Conservation (phyloP, 2,329 filamentous ascomycete genomes). For the Talaromyces sp. region DNA sequence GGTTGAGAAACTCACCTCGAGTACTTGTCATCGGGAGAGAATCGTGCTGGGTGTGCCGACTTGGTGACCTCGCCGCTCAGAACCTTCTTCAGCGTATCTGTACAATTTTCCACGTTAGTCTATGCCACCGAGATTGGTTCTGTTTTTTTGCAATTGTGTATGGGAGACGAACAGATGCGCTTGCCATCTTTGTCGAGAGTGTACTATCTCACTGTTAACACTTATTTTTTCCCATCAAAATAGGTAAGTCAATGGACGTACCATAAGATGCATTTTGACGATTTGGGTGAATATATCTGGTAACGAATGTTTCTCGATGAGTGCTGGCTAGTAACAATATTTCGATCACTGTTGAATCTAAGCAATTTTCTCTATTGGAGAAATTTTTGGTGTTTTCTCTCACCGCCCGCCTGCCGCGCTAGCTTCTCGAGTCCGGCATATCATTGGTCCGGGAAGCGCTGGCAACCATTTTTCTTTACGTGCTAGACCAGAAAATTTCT, state of each 20-base stretch:
- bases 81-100: constrained; percentile 80
- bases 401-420: constrained; percentile 11
- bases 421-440: not conserved
- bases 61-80: constrained; percentile 78
- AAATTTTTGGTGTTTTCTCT: constrained; percentile 13
- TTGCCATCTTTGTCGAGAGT: constrained; percentile 76
- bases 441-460: constrained; percentile 1
- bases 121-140: not conserved
- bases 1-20: constrained; percentile 53
- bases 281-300: not conserved
- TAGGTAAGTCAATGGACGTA: constrained; percentile 16
- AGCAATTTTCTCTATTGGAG: constrained; percentile 10
- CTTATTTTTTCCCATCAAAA: not conserved
- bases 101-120: not conserved
- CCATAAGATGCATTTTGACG: constrained; percentile 39
- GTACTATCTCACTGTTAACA: constrained; percentile 52
- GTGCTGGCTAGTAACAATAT: not conserved
- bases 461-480: not conserved
- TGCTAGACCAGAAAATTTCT: constrained; percentile 15
- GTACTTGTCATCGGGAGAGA: constrained; percentile 98
- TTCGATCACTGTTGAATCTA: not conserved
- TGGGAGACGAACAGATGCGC: constrained; percentile 55
- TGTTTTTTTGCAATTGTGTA: constrained; percentile 35
- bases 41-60: constrained; percentile 90
- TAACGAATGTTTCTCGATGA: not conserved